These are phyloP conservation scores for Chalciporus sphaerocephalus DNA, from an alignment of 768 basidiomycete species.

Conservation along the genomic window DNA sequence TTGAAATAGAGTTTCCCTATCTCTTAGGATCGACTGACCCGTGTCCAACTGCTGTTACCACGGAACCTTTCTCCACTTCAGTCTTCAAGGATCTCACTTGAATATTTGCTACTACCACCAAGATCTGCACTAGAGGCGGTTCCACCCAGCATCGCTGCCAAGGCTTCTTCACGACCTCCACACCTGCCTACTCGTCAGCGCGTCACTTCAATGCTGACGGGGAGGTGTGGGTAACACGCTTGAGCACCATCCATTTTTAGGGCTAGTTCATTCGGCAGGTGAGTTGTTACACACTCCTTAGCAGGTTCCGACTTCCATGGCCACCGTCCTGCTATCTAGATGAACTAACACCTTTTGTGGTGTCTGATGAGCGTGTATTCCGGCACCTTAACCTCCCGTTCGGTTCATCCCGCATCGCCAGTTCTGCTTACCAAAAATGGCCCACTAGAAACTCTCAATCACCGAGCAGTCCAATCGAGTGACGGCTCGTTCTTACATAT, in stretches of 20 bases:
- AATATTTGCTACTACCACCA: conserved; percentile 88
- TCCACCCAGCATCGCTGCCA: conserved; percentile 69
- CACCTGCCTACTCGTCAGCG: conserved; percentile 73
- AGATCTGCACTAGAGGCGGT: conserved; percentile 83
- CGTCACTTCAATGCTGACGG: conserved; percentile 69
- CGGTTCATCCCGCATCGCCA: conserved; percentile 70
- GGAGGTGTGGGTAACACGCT: conserved; percentile 82
- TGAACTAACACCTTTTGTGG: conserved; percentile 84
- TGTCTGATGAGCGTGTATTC: conserved; percentile 81
- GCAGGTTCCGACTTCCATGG: conserved; percentile 83
- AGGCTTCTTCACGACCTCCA: conserved; percentile 79
- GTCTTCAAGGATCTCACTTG: conserved; percentile 83
- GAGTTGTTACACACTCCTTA: conserved; percentile 88
- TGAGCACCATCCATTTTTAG: conserved; percentile 90
- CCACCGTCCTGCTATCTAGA: conserved; percentile 86
- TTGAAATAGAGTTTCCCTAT: too few relatives aligned
- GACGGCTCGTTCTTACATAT: conserved; percentile 56
- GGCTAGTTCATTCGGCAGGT: conserved; percentile 89
- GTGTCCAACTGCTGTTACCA: conserved; percentile 85
- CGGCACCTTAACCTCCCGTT: conserved; percentile 75
- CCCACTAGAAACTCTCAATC: conserved; percentile 70
- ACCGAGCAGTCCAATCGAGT: conserved; percentile 45
- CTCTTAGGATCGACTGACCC: conserved; percentile 84
- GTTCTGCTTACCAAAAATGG: conserved; percentile 73
- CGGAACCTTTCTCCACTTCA: conserved; percentile 87